A percentile compares a stretch with the other conserved stretches of the same genome.
Evolutionary conservation across 148 eudicot genomes (phyloP).

Genomic region (Polygonum maritimum): DNA sequence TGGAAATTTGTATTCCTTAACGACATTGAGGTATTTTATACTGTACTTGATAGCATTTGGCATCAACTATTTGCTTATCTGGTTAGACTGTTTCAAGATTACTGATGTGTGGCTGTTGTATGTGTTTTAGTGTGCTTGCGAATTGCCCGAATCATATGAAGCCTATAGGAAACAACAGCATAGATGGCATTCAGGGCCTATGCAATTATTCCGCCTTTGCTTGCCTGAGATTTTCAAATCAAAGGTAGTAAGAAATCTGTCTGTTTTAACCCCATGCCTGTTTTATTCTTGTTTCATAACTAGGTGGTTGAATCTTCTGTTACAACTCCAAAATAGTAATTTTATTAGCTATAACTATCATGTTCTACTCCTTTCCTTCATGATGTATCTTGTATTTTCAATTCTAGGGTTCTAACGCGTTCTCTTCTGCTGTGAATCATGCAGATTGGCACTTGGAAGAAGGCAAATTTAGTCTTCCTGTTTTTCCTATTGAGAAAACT

Average conservation of each 20-base stretch:
- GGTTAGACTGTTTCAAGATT: background rate
- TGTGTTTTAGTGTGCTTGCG: constrained; percentile 23
- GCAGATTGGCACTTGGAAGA: constrained; percentile 20
- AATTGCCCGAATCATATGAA: constrained; percentile 31
- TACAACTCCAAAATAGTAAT: too few relatives aligned
- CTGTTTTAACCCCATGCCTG: background rate
- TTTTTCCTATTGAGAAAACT: constrained; percentile 35
- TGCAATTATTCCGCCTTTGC: constrained; percentile 30
- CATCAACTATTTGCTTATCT: background rate
- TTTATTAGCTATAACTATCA: background rate
- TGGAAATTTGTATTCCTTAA: constrained; percentile 29
- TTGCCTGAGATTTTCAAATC: constrained; percentile 22
- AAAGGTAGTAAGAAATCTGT: constrained; percentile 15
- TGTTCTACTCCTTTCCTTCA: background rate
- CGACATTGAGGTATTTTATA: constrained; percentile 17
- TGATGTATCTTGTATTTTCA: background rate
- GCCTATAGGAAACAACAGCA: constrained; percentile 29
- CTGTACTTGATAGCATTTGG: background rate
- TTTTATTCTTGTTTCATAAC: background rate
- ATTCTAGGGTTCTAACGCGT: background rate
- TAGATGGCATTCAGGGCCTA: constrained; percentile 38
- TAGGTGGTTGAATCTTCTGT: background rate
- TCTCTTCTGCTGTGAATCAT: background rate
- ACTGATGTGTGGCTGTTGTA: background rate
- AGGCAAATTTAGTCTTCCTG: constrained; percentile 24